Conservation (phyloP, 192 early-diverging fungal genomes). For the Coemansia nantahalensis region DNA sequence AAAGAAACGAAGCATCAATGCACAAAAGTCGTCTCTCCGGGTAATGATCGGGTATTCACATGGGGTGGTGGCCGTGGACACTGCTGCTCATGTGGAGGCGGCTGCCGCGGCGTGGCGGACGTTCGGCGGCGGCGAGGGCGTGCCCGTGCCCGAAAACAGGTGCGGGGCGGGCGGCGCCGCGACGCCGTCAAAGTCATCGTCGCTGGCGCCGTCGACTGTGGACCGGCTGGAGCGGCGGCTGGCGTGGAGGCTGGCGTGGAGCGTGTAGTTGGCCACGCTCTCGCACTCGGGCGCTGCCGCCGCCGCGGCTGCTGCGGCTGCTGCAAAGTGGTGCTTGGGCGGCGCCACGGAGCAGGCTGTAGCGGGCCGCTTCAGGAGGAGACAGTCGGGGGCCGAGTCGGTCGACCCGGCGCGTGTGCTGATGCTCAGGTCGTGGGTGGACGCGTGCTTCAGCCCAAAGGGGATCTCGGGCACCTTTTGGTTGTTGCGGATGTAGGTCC, state of each 20-base stretch:
- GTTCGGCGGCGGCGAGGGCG: slow-evolving; percentile 30
- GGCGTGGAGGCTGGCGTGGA: slow-evolving; percentile 34
- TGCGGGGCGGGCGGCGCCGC: slow-evolving; percentile 5
- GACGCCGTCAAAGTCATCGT: slow-evolving; percentile 1
- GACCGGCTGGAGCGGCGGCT: slow-evolving; percentile 1
- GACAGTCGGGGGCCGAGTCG: slow-evolving; percentile 49
- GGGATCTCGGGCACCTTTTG: slow-evolving; percentile 48
- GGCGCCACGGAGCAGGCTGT: slow-evolving; percentile 6
- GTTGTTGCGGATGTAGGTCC: slow-evolving; percentile 48
- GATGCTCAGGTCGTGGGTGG: slow-evolving; percentile 39
- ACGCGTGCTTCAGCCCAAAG: slow-evolving; percentile 48
- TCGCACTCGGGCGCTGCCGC: slow-evolving; percentile 9
- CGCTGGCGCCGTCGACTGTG: neutral
- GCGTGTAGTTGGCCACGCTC: slow-evolving; percentile 36
- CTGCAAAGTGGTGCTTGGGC: slow-evolving; percentile 2
- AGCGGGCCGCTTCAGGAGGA: slow-evolving; percentile 37
- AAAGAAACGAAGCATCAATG: no score
- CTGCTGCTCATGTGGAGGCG: neutral
- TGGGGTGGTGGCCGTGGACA: no score
- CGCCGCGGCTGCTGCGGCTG: slow-evolving; percentile 12
- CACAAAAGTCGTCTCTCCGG: no score
- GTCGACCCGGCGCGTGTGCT: slow-evolving; percentile 49
- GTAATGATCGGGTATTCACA: no score
- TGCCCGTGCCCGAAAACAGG: slow-evolving; percentile 24
- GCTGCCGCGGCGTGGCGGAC: slow-evolving; percentile 2